These are phyloP conservation scores for Calonectria hongkongensis DNA, from an alignment of 2,329 filamentous ascomycete genomes.

Conservation along the genomic window DNA sequence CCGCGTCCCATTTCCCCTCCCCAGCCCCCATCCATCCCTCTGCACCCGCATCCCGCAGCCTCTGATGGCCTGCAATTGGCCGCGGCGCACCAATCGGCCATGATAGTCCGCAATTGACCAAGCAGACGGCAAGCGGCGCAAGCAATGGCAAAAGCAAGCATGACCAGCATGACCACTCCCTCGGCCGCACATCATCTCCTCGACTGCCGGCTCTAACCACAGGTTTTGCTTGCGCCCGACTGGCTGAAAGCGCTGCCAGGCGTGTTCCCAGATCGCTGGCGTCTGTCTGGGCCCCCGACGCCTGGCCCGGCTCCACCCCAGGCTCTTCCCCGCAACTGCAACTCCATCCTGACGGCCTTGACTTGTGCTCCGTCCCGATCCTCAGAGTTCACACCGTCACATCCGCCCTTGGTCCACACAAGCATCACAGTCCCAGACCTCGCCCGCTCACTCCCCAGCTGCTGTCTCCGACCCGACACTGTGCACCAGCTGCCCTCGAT, in stretches of 20 bases:
- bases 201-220: conserved; percentile 32
- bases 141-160: conserved; percentile 31
- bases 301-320: conserved; percentile 48
- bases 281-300: conserved; percentile 35
- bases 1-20: conserved; percentile 6
- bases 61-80: conserved; percentile 8
- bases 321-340: conserved; percentile 53
- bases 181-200: conserved; percentile 43
- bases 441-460: conserved; percentile 10
- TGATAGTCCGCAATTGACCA: conserved; percentile 29
- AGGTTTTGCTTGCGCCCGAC: conserved; percentile 41
- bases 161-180: conserved; percentile 32
- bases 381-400: conserved; percentile 55
- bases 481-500: conserved; percentile 40
- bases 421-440: conserved; percentile 49
- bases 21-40: conserved; percentile 4
- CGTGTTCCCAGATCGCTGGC: conserved; percentile 50
- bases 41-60: conserved; percentile 2
- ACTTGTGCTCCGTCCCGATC: conserved; percentile 53
- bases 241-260: conserved; percentile 40
- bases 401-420: conserved; percentile 40
- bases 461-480: conserved; percentile 34
- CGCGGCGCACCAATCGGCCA: conserved; percentile 30
- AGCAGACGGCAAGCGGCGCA: conserved; percentile 18
- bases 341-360: conserved; percentile 31